Evolutionary conservation across 768 basidiomycete genomes (phyloP), one percentile per base, ranked within the genome.

Genomic region (Solioccasus polychromus): DNA sequence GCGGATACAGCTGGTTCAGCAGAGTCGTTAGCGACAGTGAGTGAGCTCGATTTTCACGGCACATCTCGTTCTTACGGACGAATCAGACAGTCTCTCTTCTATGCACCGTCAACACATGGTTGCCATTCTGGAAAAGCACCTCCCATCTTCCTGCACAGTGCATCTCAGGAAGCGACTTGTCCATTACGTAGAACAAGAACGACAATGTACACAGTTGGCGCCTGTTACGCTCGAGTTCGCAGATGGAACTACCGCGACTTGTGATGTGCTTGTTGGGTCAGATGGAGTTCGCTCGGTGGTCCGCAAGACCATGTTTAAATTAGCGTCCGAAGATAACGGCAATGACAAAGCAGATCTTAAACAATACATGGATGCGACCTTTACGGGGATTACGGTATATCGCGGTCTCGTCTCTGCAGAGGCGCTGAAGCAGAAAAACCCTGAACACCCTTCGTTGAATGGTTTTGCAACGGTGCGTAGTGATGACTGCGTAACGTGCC

Each of bases 221-320:
- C 22, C 44, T 0, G 50, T 53, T 14, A 34, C 10, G 11, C 49
- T 59, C 2, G 23, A 41, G 3, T 59, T 59, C 8, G 25, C 54
- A 1, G 54, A 59, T 24, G 50, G 53, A 6, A 56, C 50, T 1
- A 43, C 18, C 1, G 45, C 66, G 10, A 62, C 54, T 25, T 62
- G 73, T 8, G 70, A 78, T 40, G 51, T 77, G 14, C 67, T 77
- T 4, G 49, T 77, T 37, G 76, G 74, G 3, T 72, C 72, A 31
- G 75, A 76, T 48, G 76, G 76, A 4, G 64, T 77, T 20, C 63
- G 57, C 14, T 66, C 61, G 2, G 37, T 42, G 2, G 57, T 62
- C 18, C 66, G 65, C 24, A 57, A 50, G 24, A 44, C 44, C 1
- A 54, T 66, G 48, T 55, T 62, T 15, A 55, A 52, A 35, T 19